These are phyloP conservation scores for Cercospora sojina DNA, from an alignment of 2,329 filamentous ascomycete species.

Conservation along the genomic window DNA sequence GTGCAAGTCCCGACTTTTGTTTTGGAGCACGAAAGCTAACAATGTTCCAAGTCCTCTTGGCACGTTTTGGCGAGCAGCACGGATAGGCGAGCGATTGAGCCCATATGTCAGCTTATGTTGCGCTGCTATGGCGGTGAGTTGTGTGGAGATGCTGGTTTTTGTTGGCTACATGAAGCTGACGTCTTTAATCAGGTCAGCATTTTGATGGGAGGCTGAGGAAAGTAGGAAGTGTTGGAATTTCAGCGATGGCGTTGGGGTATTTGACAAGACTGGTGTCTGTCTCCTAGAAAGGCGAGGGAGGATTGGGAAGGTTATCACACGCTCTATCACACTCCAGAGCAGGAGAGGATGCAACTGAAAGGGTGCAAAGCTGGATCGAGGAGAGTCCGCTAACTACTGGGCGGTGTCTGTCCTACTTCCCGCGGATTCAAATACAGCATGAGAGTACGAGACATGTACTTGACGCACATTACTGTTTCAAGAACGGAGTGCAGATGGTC, in stretches of 20 bases:
- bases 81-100: constrained; percentile 87
- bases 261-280: not conserved
- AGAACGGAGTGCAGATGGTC: not conserved
- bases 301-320: not conserved
- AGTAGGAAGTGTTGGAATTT: not conserved
- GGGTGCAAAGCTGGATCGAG: not conserved
- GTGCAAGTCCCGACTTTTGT: too few relatives aligned
- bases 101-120: constrained; percentile 96
- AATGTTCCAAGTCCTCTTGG: constrained; percentile 50
- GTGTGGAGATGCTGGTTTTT: not conserved
- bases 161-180: too few relatives aligned
- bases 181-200: constrained; percentile 28
- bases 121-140: constrained; percentile 83
- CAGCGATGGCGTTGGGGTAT: constrained; percentile 28
- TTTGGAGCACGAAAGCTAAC: too few relatives aligned
- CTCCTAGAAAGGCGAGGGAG: not conserved
- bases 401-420: too few relatives aligned
- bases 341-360: not conserved
- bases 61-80: constrained; percentile 93
- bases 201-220: constrained; percentile 27
- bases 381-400: too few relatives aligned
- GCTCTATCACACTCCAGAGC: not conserved
- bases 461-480: not conserved
- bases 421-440: not conserved
- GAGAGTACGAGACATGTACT: not conserved